Conservation (phyloP, 495 filamentous ascomycete species). For the Xanthoparmelia taractica region DNA sequence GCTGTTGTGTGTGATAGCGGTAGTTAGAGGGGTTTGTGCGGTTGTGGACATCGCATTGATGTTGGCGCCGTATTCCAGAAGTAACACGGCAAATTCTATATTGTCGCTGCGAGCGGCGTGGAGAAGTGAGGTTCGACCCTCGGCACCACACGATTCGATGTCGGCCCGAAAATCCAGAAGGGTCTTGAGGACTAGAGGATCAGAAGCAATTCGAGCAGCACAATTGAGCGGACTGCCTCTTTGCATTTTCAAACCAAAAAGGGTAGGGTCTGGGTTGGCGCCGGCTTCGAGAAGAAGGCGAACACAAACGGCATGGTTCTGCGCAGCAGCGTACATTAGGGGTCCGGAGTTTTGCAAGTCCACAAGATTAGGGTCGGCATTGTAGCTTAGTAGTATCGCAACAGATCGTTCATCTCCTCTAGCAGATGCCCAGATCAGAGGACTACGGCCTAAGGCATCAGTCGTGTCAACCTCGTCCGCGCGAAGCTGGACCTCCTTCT, state of each 20-base stretch:
- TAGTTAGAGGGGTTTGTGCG: conserved; percentile 17
- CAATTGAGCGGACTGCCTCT: conserved; percentile 30
- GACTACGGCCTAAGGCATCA: conserved; percentile 32
- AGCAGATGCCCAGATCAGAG: conserved; percentile 33
- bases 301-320: conserved; percentile 25
- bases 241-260: conserved; percentile 20
- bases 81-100: conserved; percentile 11
- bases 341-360: conserved; percentile 22
- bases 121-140: conserved; percentile 11
- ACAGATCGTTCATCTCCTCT: conserved; percentile 26
- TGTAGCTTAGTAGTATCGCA: conserved; percentile 22
- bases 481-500: conserved; percentile 22
- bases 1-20: conserved; percentile 26
- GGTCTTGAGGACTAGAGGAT: conserved; percentile 25
- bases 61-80: conserved; percentile 17
- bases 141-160: conserved; percentile 12
- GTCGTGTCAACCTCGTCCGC: conserved; percentile 28
- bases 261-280: conserved; percentile 23
- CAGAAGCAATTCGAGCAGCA: conserved; percentile 26
- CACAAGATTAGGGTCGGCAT: conserved; percentile 29
- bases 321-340: conserved; percentile 25
- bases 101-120: conserved; percentile 11
- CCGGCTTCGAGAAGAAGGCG: conserved; percentile 33
- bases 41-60: conserved; percentile 13
- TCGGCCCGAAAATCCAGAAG: conserved; percentile 31